These are phyloP conservation scores for Phaeoacremonium minimum DNA, from an alignment of 2,329 filamentous ascomycete genomes.

Conservation along the genomic window DNA sequence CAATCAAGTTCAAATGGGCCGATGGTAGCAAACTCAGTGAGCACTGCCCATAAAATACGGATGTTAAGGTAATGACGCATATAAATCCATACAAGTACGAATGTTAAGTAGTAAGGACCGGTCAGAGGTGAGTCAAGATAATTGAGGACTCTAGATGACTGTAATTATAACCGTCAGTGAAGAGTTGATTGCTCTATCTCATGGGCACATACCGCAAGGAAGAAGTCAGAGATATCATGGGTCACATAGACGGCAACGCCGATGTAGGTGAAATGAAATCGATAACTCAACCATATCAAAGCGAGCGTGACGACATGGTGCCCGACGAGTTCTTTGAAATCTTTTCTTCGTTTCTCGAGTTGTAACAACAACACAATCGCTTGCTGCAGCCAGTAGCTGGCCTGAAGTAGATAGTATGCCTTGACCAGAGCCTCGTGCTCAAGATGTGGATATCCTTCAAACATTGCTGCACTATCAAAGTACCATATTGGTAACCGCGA, in stretches of 20 bases:
- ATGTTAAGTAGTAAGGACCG: constrained; percentile 61
- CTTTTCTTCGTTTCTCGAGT: constrained; percentile 69
- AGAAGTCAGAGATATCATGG: constrained; percentile 72
- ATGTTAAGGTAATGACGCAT: constrained; percentile 66
- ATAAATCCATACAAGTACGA: constrained; percentile 66
- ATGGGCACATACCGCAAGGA: constrained; percentile 58
- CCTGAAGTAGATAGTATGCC: constrained; percentile 71
- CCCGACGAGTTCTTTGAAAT: constrained; percentile 69
- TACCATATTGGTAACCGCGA: constrained; percentile 67
- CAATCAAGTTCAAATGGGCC: constrained; percentile 56
- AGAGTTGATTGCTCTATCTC: not conserved
- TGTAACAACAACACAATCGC: constrained; percentile 64
- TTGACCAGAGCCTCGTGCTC: constrained; percentile 65
- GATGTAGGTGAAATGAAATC: constrained; percentile 75
- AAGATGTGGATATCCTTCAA: constrained; percentile 64
- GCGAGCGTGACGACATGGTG: constrained; percentile 69
- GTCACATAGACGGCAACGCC: constrained; percentile 71
- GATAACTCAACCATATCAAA: constrained; percentile 65
- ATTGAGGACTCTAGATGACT: constrained; percentile 68
- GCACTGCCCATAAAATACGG: constrained; percentile 51
- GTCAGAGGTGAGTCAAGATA: constrained; percentile 62
- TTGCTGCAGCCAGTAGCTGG: constrained; percentile 72
- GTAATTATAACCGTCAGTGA: not conserved
- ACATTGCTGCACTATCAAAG: constrained; percentile 70
- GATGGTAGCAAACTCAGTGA: constrained; percentile 52